Percentiles rank a stretch among this genome's conserved stretches.
phyloP scores from a whole-genome alignment of 2,329 filamentous ascomycete genomes.

The Botryotinia globosa region DNA sequence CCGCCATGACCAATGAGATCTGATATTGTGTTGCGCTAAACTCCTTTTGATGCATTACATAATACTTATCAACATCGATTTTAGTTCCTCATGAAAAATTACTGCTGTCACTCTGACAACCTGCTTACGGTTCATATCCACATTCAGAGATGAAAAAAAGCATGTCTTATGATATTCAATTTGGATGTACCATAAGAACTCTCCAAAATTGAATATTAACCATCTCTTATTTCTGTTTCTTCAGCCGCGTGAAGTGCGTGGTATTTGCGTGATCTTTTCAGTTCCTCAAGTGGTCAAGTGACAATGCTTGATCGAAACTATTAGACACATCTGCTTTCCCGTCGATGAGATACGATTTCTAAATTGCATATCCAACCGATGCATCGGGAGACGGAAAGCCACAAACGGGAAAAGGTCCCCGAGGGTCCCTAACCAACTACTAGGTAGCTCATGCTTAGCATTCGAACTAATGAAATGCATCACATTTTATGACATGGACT shows the following conservation, averaged over 20 bases:
- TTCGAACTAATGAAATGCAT: background rate
- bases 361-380: background rate
- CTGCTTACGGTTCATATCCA: background rate
- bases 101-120: too few relatives aligned
- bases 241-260: background rate
- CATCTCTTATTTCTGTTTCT: background rate
- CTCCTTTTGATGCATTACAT: background rate
- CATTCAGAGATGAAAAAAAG: background rate
- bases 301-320: background rate
- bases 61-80: background rate
- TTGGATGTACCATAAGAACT: background rate
- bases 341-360: background rate
- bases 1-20: constrained; percentile 12
- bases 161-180: background rate
- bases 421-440: background rate
- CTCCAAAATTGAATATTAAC: background rate
- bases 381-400: background rate
- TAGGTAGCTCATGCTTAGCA: too few relatives aligned
- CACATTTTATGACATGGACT: background rate
- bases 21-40: background rate
- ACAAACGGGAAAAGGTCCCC: background rate
- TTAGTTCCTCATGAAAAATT: too few relatives aligned
- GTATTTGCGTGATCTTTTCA: background rate
- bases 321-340: background rate
- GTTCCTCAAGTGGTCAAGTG: background rate